Evolutionary conservation across 495 filamentous ascomycete genomes (phyloP).

Genomic region (Bryoglossum gracile): DNA sequence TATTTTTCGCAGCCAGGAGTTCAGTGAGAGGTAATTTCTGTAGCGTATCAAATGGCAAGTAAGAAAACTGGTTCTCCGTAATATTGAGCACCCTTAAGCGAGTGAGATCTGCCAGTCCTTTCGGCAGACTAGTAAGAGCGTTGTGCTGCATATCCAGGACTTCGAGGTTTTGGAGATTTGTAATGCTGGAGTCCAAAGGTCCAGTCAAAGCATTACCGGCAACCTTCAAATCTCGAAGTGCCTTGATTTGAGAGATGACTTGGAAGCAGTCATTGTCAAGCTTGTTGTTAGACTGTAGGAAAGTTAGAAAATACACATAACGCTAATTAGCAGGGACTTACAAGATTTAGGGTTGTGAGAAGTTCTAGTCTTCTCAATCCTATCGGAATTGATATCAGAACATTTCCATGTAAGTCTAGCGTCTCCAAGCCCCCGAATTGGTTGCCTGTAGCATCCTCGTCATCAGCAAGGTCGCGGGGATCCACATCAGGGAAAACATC

Average conservation of each 20-base stretch:
- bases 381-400: conserved; percentile 60
- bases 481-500: conserved; percentile 69
- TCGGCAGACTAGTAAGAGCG: conserved; percentile 66
- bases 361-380: conserved; percentile 65
- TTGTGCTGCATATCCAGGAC: conserved; percentile 77
- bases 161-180: conserved; percentile 60
- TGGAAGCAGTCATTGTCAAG: conserved; percentile 62
- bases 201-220: conserved; percentile 71
- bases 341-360: conserved; percentile 75
- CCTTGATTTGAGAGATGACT: conserved; percentile 60
- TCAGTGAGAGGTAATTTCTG: conserved; percentile 63
- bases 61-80: conserved; percentile 63
- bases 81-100: conserved; percentile 70
- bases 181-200: conserved; percentile 48
- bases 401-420: conserved; percentile 82
- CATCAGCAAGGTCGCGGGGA: conserved; percentile 43
- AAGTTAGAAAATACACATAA: background rate
- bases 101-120: conserved; percentile 52
- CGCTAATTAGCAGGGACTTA: conserved; percentile 28
- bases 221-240: conserved; percentile 72
- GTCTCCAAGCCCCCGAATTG: conserved; percentile 73
- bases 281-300: conserved; percentile 68
- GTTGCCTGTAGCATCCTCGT: conserved; percentile 57
- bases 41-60: conserved; percentile 62
- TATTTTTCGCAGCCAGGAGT: conserved; percentile 71